These are phyloP conservation scores for Russula sp. DNA, from an alignment of 768 basidiomycete species.

Conservation along the genomic window DNA sequence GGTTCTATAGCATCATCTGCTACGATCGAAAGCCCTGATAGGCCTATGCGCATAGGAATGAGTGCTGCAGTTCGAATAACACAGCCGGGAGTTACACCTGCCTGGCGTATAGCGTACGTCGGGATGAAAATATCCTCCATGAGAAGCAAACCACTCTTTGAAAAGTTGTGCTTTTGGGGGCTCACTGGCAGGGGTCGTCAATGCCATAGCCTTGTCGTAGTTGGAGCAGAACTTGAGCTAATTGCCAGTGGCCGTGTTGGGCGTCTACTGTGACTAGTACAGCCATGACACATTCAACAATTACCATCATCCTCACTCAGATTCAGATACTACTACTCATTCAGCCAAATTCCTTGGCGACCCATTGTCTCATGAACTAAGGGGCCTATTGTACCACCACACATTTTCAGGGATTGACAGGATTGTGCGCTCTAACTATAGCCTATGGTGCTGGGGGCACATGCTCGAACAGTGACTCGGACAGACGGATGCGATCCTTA, in stretches of 20 bases:
- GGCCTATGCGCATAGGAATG: constrained; percentile 12
- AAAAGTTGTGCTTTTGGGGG: constrained; percentile 30
- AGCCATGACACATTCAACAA: background rate
- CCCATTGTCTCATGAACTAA: background rate
- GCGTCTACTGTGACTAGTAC: no score
- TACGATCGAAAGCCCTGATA: constrained; percentile 44
- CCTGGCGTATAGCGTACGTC: constrained; percentile 43
- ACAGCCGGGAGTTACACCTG: constrained; percentile 25
- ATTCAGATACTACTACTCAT: no score
- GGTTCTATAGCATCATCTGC: constrained; percentile 43
- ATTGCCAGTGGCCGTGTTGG: no score
- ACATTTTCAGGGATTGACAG: no score
- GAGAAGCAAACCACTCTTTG: constrained; percentile 43
- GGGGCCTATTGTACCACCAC: no score
- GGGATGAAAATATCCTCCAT: constrained; percentile 50
- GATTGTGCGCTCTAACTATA: background rate
- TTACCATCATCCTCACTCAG: background rate
- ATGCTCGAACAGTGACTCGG: no score
- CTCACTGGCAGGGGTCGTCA: constrained; percentile 13
- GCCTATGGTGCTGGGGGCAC: no score
- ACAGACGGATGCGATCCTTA: no score
- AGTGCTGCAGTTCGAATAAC: background rate
- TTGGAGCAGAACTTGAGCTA: background rate
- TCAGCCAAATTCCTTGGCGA: background rate
- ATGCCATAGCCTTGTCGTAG: background rate